Base-by-base conservation (phyloP, 208 protist genomes). In the Tritrichomonas foetus region DNA sequence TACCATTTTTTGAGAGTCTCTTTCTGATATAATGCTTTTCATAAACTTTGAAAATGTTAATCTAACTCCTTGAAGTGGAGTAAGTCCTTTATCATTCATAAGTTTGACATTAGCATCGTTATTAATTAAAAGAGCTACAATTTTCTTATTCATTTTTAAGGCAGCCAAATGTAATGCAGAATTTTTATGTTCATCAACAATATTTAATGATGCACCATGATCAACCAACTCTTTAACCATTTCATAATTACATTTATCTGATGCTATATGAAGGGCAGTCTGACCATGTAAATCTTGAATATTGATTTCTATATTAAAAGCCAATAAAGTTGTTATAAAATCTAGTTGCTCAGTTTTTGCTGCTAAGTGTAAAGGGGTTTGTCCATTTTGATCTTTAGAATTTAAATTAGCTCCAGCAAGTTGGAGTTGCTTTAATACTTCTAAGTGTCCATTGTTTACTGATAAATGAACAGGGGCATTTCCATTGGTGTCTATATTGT, bases 121-220 rank as follows among this genome's bases (percentile, higher is more conserved):
- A 22, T 55, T 80, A 41, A 93, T 80, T 16, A 93, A 16, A 69
- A 47, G n/a, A n/a, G 66, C 72, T 9, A 93, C 92, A 41, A 53
- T 39, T 30, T 64, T 50, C 41, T 80, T 93, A 49, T 93, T 47
- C 69, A 75, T 80, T 16, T 69, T 80, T 64, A 82, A 36, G 8
- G 92, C 92, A 16, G 92, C 92, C 1, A 93, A 50, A 64, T 82
- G 66, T 27, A 93, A 57, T 61, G 92, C 47, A 20, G 66, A 64
- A 49, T 93, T 75, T 57, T 80, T 80, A 33, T 25, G 27, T n/a
- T 39, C 41, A 93, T 93, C 92, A 69, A 66, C 53, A 41, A 93
- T 27, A 69, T 93, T 93, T 36, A 93, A n/a, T 33, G 78, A 47
- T 27, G 78, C 78, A 33, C 47, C 78, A 39, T 0, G 3, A 8